Evolutionary conservation across 1,139 yeast genomes (phyloP).

Genomic region (Geotrichum phurueaensis): DNA sequence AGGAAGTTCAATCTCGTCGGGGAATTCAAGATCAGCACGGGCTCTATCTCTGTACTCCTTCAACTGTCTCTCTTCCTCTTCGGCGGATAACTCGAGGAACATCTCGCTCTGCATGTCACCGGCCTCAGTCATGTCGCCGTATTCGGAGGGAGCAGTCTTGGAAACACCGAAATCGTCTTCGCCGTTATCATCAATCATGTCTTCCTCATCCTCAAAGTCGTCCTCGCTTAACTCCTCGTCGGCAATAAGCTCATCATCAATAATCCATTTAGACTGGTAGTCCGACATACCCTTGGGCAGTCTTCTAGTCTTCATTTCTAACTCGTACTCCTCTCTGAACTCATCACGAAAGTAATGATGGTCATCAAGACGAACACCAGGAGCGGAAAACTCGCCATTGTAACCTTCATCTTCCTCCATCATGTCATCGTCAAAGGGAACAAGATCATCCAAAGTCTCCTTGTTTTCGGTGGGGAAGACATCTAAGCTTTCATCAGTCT

Average conservation of each 20-base stretch:
- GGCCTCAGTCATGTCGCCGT: constrained; percentile 42
- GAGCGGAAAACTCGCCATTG: constrained; percentile 41
- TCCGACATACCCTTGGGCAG: constrained; percentile 88
- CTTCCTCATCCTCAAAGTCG: constrained; percentile 39
- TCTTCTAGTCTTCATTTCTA: constrained; percentile 32
- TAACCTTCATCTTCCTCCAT: constrained; percentile 44
- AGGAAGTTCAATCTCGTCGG: constrained; percentile 84
- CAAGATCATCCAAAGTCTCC: constrained; percentile 63
- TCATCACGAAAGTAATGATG: constrained; percentile 49
- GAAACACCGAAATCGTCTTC: constrained; percentile 36
- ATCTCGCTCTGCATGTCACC: constrained; percentile 48
- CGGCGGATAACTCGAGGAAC: constrained; percentile 70
- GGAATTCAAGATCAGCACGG: constrained; percentile 84
- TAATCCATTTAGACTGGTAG: constrained; percentile 89
- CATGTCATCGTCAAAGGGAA: constrained; percentile 53
- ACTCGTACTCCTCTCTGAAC: constrained; percentile 38
- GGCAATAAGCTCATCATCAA: constrained; percentile 46
- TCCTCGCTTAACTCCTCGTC: constrained; percentile 40
- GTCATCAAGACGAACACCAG: constrained; percentile 68
- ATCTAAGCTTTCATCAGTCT: constrained; percentile 33
- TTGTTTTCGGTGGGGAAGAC: constrained; percentile 46
- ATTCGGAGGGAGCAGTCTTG: constrained; percentile 27
- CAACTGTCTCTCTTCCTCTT: constrained; percentile 78
- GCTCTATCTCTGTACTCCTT: constrained; percentile 62
- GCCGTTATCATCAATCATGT: constrained; percentile 32